Base-by-base conservation (phyloP, 164 flowering plant genomes). In the Magnolia changhungtana region DNA sequence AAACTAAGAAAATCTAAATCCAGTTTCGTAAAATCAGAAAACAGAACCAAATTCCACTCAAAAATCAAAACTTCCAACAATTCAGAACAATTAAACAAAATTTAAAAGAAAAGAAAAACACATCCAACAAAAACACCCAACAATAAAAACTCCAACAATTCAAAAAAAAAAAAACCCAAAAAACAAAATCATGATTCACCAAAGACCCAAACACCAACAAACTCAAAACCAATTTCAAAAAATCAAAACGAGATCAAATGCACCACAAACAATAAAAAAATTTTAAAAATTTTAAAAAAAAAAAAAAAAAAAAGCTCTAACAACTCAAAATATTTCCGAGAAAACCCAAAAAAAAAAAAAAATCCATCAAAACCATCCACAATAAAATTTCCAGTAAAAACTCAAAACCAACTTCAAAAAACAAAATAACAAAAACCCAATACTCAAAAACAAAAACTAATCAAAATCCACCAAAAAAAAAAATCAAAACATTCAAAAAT, bases 381-480 rank as follows among this genome's bases (percentile, higher is more conserved):
- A 37, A 37, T 37, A 3, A 37, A 37, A 1, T 3, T 37, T 37
- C 45, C 45, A 37, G 45, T 37, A 37, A 13, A 1, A 6, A 74
- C 18, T 1, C 3, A 16, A 7, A 63, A 8, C 4, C 18, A 63
- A 29, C 7, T 29, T 31, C 11, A 5, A 63, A 27, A 31, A 5
- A 0, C 14, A 18, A 50, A 63, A 69, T 20, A 58, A 69, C 9
- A 21, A 55, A 45, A 76, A 18, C 52, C 45, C 45, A 37, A 37
- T 37, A 37, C 45, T 37, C 45, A 37, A 37, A 37, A 37, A 37
- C 45, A 37, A 37, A 37, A 37, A 37, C 45, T 37, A 37, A 37
- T 37, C 45, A 45, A n/a, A 77, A 65, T 3, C 18, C 19, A 4
- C 70, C 75, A 16, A 31, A 64, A 71, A 31, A 64, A 71, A 67